These are phyloP conservation scores for Picochlorum sp. DNA, from an alignment of 139 green algal species.

Conservation along the genomic window DNA sequence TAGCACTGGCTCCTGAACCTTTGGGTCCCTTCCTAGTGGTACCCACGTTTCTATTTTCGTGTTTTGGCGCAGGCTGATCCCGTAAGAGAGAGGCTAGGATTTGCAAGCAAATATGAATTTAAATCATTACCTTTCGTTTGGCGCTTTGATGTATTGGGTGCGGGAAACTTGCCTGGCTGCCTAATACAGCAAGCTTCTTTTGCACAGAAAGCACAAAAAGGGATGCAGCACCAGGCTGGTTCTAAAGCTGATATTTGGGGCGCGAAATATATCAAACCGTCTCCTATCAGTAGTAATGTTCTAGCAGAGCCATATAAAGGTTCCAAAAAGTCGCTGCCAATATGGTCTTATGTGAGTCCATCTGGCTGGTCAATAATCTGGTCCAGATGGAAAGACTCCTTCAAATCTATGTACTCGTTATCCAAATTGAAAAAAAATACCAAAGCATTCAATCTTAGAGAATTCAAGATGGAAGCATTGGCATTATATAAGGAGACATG, in stretches of 20 bases:
- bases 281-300: conserved; percentile 24
- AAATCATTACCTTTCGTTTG: too few species aligned
- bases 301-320: conserved; percentile 39
- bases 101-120: too few species aligned
- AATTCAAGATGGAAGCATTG: conserved; percentile 23
- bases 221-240: not conserved
- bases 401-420: conserved; percentile 35
- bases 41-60: too few species aligned
- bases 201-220: not conserved
- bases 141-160: too few species aligned
- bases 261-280: not conserved
- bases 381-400: conserved; percentile 10
- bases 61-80: too few species aligned
- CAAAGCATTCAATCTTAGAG: conserved; percentile 5
- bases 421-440: conserved; percentile 12
- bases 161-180: not conserved
- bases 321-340: conserved; percentile 3
- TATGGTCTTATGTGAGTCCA: conserved; percentile 21
- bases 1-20: too few species aligned
- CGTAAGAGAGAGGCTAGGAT: too few species aligned
- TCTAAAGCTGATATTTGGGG: not conserved
- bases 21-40: too few species aligned
- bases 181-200: not conserved
- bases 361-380: conserved; percentile 26
- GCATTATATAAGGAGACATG: conserved; percentile 20